Percentiles rank a stretch among this genome's conserved stretches.
Conservation (phyloP, 768 basidiomycete genomes). For the Tephrocybe sp. region DNA sequence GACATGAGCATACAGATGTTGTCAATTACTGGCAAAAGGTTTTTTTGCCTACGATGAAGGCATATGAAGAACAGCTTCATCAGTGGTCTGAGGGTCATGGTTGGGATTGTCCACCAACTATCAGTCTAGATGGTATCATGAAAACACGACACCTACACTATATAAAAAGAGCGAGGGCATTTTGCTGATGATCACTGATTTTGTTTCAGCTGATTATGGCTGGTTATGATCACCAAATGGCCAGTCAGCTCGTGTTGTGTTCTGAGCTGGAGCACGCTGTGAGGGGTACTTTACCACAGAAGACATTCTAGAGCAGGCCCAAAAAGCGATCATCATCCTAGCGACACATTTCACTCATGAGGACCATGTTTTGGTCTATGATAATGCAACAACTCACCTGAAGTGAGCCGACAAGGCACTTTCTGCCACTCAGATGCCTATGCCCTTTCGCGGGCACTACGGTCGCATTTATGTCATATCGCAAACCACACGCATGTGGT, state of each 20-base stretch:
- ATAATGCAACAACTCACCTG: conserved; percentile 26
- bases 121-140: conserved; percentile 21
- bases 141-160: conserved; percentile 16
- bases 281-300: conserved; percentile 24
- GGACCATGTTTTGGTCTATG: conserved; percentile 20
- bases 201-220: conserved; percentile 30
- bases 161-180: conserved; percentile 30
- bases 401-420: conserved; percentile 23
- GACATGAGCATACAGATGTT: conserved; percentile 29
- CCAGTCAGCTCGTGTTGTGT: conserved; percentile 16
- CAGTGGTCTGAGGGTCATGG: conserved; percentile 16
- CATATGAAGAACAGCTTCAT: conserved; percentile 6
- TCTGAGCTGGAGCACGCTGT: conserved; percentile 20
- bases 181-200: conserved; percentile 33
- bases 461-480: too few relatives aligned
- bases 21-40: conserved; percentile 23
- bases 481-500: too few relatives aligned
- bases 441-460: too few relatives aligned
- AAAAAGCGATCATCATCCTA: conserved; percentile 23
- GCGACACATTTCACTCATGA: conserved; percentile 18
- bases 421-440: conserved; percentile 29
- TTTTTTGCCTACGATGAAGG: conserved; percentile 18
- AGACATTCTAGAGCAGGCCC: conserved; percentile 21
- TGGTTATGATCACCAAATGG: conserved; percentile 24
- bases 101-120: background rate